Evolutionary conservation across 257 asterid genomes (phyloP).

Genomic region (Lycium ferocissimum): DNA sequence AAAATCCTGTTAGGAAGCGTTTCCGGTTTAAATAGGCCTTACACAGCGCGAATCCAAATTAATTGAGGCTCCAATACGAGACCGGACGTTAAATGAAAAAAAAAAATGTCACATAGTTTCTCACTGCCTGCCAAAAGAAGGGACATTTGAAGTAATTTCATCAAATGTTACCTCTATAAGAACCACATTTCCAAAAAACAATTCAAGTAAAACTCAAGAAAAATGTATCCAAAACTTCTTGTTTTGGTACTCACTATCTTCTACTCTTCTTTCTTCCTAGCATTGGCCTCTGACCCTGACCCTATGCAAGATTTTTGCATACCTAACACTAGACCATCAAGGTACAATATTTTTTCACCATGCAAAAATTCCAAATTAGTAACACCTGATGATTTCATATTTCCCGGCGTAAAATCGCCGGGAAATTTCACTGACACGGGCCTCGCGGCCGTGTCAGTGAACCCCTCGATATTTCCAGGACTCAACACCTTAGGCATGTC

Average conservation of each 20-base stretch:
- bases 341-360: constrained; percentile 19
- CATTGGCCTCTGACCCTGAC: constrained; percentile 60
- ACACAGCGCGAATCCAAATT: too few relatives aligned
- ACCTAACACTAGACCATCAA: constrained; percentile 40
- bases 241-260: constrained; percentile 25
- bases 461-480: constrained; percentile 51
- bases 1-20: too few relatives aligned
- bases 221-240: constrained; percentile 38
- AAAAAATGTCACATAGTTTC: neutral
- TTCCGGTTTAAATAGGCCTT: too few relatives aligned
- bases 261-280: constrained; percentile 26
- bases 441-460: constrained; percentile 49
- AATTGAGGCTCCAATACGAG: too few relatives aligned
- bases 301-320: constrained; percentile 63
- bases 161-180: constrained; percentile 37
- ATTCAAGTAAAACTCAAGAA: neutral
- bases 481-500: constrained; percentile 69
- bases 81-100: too few relatives aligned
- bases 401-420: constrained; percentile 49
- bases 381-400: constrained; percentile 56
- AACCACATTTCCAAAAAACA: neutral
- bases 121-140: neutral
- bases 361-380: constrained; percentile 52
- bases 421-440: constrained; percentile 56
- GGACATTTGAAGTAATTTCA: neutral